Percentiles rank a stretch among this genome's conserved stretches.
These are phyloP conservation scores for Aspergillus phoenicis DNA, from an alignment of 2,329 filamentous ascomycete genomes.

Conservation along the genomic window DNA sequence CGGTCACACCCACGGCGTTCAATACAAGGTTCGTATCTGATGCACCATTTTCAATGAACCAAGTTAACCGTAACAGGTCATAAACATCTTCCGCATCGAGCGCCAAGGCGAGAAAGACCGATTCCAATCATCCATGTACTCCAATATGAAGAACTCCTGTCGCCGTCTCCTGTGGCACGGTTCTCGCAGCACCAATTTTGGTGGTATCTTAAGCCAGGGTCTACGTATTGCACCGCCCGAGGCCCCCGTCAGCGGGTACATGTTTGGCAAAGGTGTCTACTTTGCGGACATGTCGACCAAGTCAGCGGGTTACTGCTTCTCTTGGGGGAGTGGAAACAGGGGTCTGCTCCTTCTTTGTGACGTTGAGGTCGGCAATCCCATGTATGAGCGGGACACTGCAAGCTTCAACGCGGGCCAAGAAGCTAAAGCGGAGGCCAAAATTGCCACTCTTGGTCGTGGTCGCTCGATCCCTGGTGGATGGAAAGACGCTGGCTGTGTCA, in stretches of 20 bases:
- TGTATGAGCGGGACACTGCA: constrained; percentile 62
- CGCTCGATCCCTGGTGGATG: constrained; percentile 65
- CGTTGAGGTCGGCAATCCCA: constrained; percentile 75
- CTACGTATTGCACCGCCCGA: constrained; percentile 81
- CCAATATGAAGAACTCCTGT: constrained; percentile 60
- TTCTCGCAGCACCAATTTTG: constrained; percentile 79
- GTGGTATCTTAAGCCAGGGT: constrained; percentile 83
- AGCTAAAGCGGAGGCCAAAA: constrained; percentile 61
- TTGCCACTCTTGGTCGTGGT: constrained; percentile 73
- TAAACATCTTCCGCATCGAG: constrained; percentile 81
- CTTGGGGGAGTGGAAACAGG: constrained; percentile 64
- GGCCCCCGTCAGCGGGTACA: constrained; percentile 77
- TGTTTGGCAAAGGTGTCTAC: constrained; percentile 91
- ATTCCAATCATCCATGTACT: constrained; percentile 61
- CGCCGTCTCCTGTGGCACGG: constrained; percentile 86
- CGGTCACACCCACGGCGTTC: constrained; percentile 64
- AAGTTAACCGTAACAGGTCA: constrained; percentile 46
- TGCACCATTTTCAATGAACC: not conserved
- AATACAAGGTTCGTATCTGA: constrained; percentile 12
- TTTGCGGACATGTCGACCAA: constrained; percentile 84
- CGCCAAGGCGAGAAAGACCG: constrained; percentile 71
- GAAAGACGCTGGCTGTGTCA: constrained; percentile 73
- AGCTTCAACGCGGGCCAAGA: constrained; percentile 66
- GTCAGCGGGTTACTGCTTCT: constrained; percentile 74
- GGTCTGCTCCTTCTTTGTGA: constrained; percentile 82